Conservation (phyloP, 768 basidiomycete species). For the Amanita rimosa region DNA sequence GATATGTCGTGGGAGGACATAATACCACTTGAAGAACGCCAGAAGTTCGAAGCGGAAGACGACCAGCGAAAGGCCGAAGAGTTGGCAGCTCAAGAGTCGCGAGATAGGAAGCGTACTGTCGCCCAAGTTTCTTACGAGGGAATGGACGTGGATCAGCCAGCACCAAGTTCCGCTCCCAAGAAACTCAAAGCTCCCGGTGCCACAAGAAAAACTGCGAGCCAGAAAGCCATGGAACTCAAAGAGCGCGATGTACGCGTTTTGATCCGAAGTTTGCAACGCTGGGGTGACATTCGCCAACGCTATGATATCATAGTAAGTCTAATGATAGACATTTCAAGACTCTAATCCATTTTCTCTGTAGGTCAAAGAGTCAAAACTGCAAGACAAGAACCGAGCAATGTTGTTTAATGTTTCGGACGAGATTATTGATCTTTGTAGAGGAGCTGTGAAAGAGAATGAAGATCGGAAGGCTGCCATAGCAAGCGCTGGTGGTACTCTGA, state of each 20-base stretch:
- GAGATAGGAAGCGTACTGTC: conserved; percentile 73
- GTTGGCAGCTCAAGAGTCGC: conserved; percentile 51
- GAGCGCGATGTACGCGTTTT: conserved; percentile 95
- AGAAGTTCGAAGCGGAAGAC: conserved; percentile 74
- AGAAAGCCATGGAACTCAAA: conserved; percentile 94
- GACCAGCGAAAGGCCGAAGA: conserved; percentile 68
- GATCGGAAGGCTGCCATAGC: conserved; percentile 65
- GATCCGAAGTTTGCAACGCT: conserved; percentile 89
- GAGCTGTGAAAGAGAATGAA: conserved; percentile 78
- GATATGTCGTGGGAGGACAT: conserved; percentile 99
- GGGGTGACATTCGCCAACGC: conserved; percentile 93
- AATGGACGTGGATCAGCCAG: conserved; percentile 79
- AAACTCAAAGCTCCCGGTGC: conserved; percentile 64
- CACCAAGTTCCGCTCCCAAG: conserved; percentile 51
- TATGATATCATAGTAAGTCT: conserved; percentile 85
- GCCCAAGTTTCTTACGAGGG: conserved; percentile 87
- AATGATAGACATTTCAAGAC: conserved; percentile 2
- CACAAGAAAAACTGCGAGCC: conserved; percentile 81
- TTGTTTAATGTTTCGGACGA: conserved; percentile 89
- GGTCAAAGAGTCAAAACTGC: conserved; percentile 84
- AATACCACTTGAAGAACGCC: conserved; percentile 87
- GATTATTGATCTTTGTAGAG: conserved; percentile 75
- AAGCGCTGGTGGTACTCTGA: conserved; percentile 79
- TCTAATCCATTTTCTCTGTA: conserved; percentile 17
- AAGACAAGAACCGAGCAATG: conserved; percentile 90